Evolutionary conservation across 345 rosid species (phyloP).

Genomic region (Iberis pinnata): DNA sequence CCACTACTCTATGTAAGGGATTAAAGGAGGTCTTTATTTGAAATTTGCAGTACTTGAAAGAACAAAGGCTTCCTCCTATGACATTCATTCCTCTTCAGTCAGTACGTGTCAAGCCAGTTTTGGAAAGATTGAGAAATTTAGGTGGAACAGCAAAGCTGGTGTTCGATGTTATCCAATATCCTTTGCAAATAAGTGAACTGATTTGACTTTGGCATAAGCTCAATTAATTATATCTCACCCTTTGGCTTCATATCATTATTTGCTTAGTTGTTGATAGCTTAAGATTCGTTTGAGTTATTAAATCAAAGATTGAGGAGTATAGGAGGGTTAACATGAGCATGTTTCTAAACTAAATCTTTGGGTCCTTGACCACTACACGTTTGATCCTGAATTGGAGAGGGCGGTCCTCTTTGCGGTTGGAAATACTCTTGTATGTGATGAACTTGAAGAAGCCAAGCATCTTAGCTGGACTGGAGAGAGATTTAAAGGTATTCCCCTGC

Average conservation of each 20-base stretch:
- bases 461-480: slow-evolving; percentile 97
- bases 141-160: slow-evolving; percentile 78
- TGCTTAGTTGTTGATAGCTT: slow-evolving; percentile 20
- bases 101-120: slow-evolving; percentile 80
- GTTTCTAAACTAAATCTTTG: slow-evolving; percentile 15
- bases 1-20: neutral
- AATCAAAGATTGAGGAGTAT: slow-evolving; percentile 10
- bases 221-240: slow-evolving; percentile 5
- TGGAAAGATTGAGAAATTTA: slow-evolving; percentile 71
- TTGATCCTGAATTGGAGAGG: slow-evolving; percentile 81
- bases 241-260: slow-evolving; percentile 10
- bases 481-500: slow-evolving; percentile 54
- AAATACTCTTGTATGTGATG: slow-evolving; percentile 90
- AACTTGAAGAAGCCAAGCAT: slow-evolving; percentile 87
- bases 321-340: neutral
- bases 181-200: slow-evolving; percentile 39
- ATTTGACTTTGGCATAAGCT: slow-evolving; percentile 9
- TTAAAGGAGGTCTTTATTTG: slow-evolving; percentile 14
- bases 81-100: slow-evolving; percentile 96
- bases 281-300: slow-evolving; percentile 13
- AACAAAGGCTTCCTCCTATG: slow-evolving; percentile 97
- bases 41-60: slow-evolving; percentile 81
- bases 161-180: slow-evolving; percentile 95
- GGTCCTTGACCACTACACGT: slow-evolving; percentile 68
- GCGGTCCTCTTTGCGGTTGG: slow-evolving; percentile 96